Conservation (phyloP, 163 green algal species). For the Trebouxiophyceae sp. region DNA sequence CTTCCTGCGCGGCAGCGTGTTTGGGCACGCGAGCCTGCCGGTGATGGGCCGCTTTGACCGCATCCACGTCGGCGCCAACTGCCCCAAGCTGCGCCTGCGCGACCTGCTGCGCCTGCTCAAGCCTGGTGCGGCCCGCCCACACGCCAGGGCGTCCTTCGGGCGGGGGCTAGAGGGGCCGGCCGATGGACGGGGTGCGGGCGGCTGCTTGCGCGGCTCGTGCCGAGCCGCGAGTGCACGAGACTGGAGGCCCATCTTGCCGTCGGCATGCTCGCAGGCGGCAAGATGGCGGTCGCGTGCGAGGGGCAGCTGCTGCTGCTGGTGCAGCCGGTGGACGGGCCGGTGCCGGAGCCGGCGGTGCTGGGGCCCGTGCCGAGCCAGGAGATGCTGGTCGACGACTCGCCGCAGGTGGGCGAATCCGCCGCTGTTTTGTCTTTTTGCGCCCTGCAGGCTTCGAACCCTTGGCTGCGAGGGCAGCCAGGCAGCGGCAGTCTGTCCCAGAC, state of each 20-base stretch:
- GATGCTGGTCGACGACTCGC: constrained; percentile 7
- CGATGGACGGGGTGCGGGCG: not conserved
- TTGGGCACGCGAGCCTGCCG: not conserved
- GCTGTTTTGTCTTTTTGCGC: too few species aligned
- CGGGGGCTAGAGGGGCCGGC: too few species aligned
- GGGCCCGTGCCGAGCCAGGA: not conserved
- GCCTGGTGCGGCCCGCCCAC: not conserved
- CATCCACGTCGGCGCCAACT: constrained; percentile 12
- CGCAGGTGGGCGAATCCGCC: too few species aligned
- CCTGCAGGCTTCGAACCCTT: too few species aligned
- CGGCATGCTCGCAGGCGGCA: constrained; percentile 13
- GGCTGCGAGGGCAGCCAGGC: too few species aligned
- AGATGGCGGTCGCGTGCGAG: constrained; percentile 28
- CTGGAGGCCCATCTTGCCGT: too few species aligned
- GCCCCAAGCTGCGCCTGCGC: constrained; percentile 8
- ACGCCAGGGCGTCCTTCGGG: too few species aligned
- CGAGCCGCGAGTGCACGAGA: too few species aligned
- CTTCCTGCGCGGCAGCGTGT: constrained; percentile 14
- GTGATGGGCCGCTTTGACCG: constrained; percentile 15
- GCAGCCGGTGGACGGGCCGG: constrained; percentile 2
- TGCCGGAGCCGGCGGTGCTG: constrained; percentile 15
- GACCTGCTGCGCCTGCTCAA: constrained; percentile 20
- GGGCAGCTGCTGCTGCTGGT: constrained; percentile 26
- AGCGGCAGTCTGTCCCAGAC: too few species aligned
- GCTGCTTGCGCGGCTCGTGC: too few species aligned